phyloP scores from a whole-genome alignment of 2,329 filamentous ascomycete genomes.

The Paecilomyces fulvus region DNA sequence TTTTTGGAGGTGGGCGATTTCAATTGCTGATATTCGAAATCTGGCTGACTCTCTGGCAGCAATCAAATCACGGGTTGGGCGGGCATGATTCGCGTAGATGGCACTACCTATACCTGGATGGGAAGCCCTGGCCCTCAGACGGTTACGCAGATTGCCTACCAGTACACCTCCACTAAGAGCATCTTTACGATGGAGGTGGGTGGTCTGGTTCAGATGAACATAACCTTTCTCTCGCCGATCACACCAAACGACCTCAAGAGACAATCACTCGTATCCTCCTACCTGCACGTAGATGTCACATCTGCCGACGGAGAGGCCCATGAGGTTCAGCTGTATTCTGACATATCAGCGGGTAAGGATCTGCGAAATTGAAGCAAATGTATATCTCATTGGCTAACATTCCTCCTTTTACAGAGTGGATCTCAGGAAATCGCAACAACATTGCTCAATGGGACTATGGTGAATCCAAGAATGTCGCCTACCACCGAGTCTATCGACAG shows the following conservation, averaged over 20 bases:
- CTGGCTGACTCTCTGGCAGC: constrained; percentile 24
- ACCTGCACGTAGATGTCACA: constrained; percentile 55
- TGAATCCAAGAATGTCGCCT: constrained; percentile 45
- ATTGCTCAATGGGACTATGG: constrained; percentile 56
- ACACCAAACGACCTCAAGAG: constrained; percentile 57
- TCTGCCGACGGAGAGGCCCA: constrained; percentile 57
- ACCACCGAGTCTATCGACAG: constrained; percentile 50
- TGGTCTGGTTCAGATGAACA: constrained; percentile 53
- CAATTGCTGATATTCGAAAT: neutral
- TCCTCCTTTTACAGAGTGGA: constrained; percentile 51
- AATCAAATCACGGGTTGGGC: constrained; percentile 56
- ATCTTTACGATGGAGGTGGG: constrained; percentile 60
- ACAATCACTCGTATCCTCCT: constrained; percentile 63
- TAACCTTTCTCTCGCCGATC: constrained; percentile 64
- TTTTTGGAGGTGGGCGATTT: constrained; percentile 56
- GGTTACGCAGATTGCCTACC: constrained; percentile 52
- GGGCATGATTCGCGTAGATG: constrained; percentile 62
- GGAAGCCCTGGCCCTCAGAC: constrained; percentile 44
- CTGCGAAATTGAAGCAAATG: neutral
- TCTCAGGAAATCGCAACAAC: constrained; percentile 51
- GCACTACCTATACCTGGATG: constrained; percentile 58
- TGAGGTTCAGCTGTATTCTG: constrained; percentile 61
- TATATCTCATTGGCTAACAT: constrained; percentile 2
- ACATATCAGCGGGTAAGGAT: constrained; percentile 58
- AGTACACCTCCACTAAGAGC: constrained; percentile 65